These are phyloP conservation scores for Hanseniaspora valbyensis DNA, from an alignment of 805 yeast species.

Conservation along the genomic window DNA sequence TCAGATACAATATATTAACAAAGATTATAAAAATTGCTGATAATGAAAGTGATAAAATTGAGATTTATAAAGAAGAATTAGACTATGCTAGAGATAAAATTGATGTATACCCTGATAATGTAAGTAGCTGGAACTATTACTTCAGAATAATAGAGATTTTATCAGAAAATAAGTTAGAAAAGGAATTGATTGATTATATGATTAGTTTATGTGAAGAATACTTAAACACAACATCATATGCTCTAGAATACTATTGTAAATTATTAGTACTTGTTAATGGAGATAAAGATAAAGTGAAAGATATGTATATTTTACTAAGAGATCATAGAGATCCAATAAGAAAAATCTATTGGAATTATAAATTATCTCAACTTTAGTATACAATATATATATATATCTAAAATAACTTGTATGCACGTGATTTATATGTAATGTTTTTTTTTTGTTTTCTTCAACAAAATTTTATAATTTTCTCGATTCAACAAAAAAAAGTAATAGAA, in stretches of 20 bases:
- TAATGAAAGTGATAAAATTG: constrained; percentile 15
- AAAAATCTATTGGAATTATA: constrained; percentile 49
- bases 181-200: constrained; percentile 36
- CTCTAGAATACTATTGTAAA: constrained; percentile 51
- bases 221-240: constrained; percentile 37
- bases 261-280: constrained; percentile 31
- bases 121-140: constrained; percentile 77
- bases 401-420: too few species aligned
- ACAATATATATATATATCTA: too few species aligned
- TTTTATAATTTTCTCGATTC: too few species aligned
- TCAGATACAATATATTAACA: constrained; percentile 49
- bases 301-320: constrained; percentile 43
- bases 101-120: constrained; percentile 60
- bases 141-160: constrained; percentile 40
- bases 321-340: constrained; percentile 52
- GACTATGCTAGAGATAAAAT: constrained; percentile 43
- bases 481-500: too few species aligned
- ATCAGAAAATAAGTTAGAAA: constrained; percentile 22
- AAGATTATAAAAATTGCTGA: constrained; percentile 17
- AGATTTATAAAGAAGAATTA: constrained; percentile 38
- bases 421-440: neutral
- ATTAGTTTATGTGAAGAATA: constrained; percentile 20
- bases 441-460: too few species aligned
- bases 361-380: constrained; percentile 21
- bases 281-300: constrained; percentile 29